phyloP scores from a whole-genome alignment of 2,329 filamentous ascomycete genomes.

The Fusarium sp. region DNA sequence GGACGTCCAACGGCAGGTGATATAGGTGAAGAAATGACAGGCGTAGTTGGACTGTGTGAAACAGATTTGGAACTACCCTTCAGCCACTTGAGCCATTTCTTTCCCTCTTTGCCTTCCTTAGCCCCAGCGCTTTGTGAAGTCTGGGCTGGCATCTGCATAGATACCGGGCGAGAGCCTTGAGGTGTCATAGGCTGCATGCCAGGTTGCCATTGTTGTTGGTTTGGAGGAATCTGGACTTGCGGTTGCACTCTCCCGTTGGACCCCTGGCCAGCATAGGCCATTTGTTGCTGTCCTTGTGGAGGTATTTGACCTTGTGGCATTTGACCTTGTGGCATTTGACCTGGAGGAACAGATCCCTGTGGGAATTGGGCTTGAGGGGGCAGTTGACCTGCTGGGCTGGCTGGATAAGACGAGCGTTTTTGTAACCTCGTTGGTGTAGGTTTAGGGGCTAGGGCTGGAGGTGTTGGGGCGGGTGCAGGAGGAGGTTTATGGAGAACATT shows the following conservation, averaged over 20 bases:
- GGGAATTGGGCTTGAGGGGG: slow-evolving; percentile 15
- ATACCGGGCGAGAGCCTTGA: slow-evolving; percentile 28
- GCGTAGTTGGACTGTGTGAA: slow-evolving; percentile 34
- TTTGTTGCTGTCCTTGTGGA: slow-evolving; percentile 20
- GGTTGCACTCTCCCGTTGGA: slow-evolving; percentile 27
- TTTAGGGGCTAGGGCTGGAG: slow-evolving; percentile 7
- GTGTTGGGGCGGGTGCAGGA: background rate
- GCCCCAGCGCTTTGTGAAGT: slow-evolving; percentile 29
- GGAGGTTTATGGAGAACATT: slow-evolving; percentile 14
- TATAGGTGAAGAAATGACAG: slow-evolving; percentile 22
- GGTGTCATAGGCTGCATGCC: slow-evolving; percentile 30
- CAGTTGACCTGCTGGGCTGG: slow-evolving; percentile 14
- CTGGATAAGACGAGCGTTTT: slow-evolving; percentile 27
- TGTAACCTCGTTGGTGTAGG: slow-evolving; percentile 25
- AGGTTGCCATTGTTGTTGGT: slow-evolving; percentile 30
- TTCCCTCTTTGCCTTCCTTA: slow-evolving; percentile 39
- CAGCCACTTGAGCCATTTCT: slow-evolving; percentile 45
- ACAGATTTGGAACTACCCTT: slow-evolving; percentile 42
- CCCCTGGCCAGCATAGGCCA: background rate
- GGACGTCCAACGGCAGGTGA: slow-evolving; percentile 11
- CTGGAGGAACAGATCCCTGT: slow-evolving; percentile 5
- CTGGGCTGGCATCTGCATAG: slow-evolving; percentile 36
- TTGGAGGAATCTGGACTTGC: slow-evolving; percentile 34
- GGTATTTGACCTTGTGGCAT: slow-evolving; percentile 9
- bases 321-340: slow-evolving; percentile 12